Evolutionary conservation across 495 filamentous ascomycete genomes (phyloP).

Genomic region (Parmelia sp.): DNA sequence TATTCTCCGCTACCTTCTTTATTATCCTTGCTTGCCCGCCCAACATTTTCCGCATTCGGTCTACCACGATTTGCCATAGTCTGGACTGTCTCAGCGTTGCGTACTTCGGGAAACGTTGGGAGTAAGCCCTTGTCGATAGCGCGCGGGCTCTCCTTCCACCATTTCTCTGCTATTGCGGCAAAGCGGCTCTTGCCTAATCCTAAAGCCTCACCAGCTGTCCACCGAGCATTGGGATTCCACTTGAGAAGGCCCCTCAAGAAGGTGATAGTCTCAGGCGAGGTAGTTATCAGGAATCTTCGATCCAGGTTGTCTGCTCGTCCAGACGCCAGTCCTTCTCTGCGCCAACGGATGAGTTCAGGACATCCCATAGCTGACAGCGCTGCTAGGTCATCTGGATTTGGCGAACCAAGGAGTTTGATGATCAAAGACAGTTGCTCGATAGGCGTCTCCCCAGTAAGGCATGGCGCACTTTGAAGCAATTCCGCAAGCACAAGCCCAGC

Average conservation of each 20-base stretch:
- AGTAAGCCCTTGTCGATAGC: slow-evolving; percentile 36
- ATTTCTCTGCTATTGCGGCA: slow-evolving; percentile 24
- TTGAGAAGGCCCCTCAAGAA: slow-evolving; percentile 27
- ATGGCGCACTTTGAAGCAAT: slow-evolving; percentile 35
- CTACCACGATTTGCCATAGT: slow-evolving; percentile 19
- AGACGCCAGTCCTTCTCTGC: slow-evolving; percentile 23
- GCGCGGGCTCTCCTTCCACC: slow-evolving; percentile 38
- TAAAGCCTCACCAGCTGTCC: slow-evolving; percentile 31
- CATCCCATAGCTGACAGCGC: slow-evolving; percentile 31
- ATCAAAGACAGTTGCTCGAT: slow-evolving; percentile 40
- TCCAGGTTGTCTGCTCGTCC: slow-evolving; percentile 31
- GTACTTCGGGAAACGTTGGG: slow-evolving; percentile 41
- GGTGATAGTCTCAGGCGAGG: slow-evolving; percentile 27
- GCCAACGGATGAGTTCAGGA: slow-evolving; percentile 32
- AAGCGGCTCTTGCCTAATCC: slow-evolving; percentile 24
- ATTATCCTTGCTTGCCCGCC: slow-evolving; percentile 19
- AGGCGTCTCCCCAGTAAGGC: slow-evolving; percentile 39
- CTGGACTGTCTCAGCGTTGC: slow-evolving; percentile 28
- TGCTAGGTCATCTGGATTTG: slow-evolving; percentile 33
- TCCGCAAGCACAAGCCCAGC: slow-evolving; percentile 43
- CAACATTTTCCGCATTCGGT: slow-evolving; percentile 18
- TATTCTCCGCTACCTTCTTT: slow-evolving; percentile 25
- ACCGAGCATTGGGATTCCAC: slow-evolving; percentile 30
- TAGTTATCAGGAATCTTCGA: slow-evolving; percentile 25
- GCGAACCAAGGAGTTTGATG: slow-evolving; percentile 38